Evolutionary conservation across 2,329 filamentous ascomycete genomes (phyloP).

Genomic region (Nothophaeocryptopus gaeumannii): DNA sequence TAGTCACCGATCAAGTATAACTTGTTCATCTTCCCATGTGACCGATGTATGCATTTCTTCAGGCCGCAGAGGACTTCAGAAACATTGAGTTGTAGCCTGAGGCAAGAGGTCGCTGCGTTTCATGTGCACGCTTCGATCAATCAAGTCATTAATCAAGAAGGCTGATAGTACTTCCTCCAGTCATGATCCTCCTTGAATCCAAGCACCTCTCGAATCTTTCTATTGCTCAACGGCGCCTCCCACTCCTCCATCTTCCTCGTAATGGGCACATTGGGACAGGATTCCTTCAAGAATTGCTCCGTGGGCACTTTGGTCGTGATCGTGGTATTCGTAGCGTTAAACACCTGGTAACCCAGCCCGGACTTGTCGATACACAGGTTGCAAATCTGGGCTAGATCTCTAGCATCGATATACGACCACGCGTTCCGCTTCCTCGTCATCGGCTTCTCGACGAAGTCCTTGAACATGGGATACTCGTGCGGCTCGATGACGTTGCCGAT

Average conservation of each 20-base stretch:
- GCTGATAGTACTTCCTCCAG: conserved; percentile 52
- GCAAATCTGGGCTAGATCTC: conserved; percentile 62
- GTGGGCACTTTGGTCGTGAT: conserved; percentile 57
- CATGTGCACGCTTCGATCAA: too few species aligned
- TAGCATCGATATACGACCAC: conserved; percentile 62
- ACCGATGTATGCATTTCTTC: too few species aligned
- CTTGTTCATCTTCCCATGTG: too few species aligned
- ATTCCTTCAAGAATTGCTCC: conserved; percentile 51
- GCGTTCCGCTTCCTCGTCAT: conserved; percentile 55
- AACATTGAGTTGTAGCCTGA: too few species aligned
- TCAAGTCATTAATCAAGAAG: background rate
- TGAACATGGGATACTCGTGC: conserved; percentile 59
- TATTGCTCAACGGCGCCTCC: conserved; percentile 61
- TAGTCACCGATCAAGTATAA: too few species aligned
- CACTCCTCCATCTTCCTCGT: conserved; percentile 56
- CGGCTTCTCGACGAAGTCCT: conserved; percentile 51
- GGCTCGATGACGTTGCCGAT: conserved; percentile 63
- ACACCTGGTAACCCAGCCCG: conserved; percentile 61
- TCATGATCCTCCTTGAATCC: conserved; percentile 60
- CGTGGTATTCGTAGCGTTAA: conserved; percentile 63
- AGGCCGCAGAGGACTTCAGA: too few species aligned
- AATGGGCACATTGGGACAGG: conserved; percentile 50
- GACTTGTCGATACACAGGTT: conserved; percentile 52
- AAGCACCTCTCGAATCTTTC: conserved; percentile 58
- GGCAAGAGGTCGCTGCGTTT: too few species aligned